A percentile compares a stretch with the other conserved stretches of the same genome.
Conservation (phyloP, 345 rosid species). For the Gossypium rotundifolium region DNA sequence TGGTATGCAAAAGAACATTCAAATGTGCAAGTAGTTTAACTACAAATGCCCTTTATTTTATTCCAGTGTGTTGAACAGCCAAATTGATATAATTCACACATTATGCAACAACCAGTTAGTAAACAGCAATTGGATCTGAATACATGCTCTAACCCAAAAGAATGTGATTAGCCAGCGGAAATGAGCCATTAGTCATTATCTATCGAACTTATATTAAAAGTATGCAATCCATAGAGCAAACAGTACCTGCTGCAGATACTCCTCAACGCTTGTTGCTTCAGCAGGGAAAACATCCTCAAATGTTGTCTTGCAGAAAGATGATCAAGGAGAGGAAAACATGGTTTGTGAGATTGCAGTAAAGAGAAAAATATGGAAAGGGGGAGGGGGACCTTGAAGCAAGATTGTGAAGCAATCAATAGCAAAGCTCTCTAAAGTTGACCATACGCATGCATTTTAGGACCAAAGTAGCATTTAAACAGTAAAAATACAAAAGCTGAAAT, state of each 20-base stretch:
- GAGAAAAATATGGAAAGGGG: not conserved
- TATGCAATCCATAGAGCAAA: conserved; percentile 9
- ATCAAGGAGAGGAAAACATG: not conserved
- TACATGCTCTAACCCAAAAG: not conserved
- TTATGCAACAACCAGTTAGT: not conserved
- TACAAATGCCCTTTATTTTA: not conserved
- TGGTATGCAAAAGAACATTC: not conserved
- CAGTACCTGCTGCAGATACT: conserved; percentile 89
- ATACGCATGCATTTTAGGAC: not conserved
- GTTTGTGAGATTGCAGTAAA: not conserved
- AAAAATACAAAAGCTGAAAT: not conserved
- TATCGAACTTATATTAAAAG: not conserved
- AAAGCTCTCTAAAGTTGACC: conserved; percentile 5
- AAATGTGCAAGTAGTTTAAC: not conserved
- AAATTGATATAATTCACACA: not conserved
- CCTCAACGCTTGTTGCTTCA: conserved; percentile 92
- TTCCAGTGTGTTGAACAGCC: not conserved
- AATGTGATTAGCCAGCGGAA: not conserved
- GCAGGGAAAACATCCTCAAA: conserved; percentile 98
- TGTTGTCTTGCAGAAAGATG: conserved; percentile 47
- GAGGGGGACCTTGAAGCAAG: not conserved
- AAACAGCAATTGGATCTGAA: not conserved
- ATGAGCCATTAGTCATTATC: not conserved
- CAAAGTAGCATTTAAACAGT: conserved; percentile 7
- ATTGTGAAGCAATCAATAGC: not conserved